These are phyloP conservation scores for Boletus reticulatus DNA, from an alignment of 768 basidiomycete genomes.

Conservation along the genomic window DNA sequence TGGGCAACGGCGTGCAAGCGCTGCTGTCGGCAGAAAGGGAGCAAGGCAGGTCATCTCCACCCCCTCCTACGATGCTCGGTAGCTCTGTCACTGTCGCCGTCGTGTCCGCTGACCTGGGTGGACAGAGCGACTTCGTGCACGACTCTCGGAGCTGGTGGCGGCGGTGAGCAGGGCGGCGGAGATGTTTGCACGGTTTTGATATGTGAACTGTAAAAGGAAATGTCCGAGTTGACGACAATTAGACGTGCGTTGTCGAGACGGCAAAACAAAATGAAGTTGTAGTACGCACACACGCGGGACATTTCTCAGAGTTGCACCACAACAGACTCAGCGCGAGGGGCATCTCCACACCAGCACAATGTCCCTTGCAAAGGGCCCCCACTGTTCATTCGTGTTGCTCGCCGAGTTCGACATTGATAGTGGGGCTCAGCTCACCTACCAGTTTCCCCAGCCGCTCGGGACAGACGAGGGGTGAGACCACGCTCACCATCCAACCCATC, in stretches of 20 bases:
- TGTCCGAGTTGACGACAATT: slow-evolving; percentile 10
- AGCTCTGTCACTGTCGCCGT: slow-evolving; percentile 7
- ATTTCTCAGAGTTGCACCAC: slow-evolving; percentile 8
- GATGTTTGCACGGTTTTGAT: slow-evolving; percentile 18
- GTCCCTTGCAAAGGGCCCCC: slow-evolving; percentile 59
- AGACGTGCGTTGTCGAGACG: slow-evolving; percentile 7
- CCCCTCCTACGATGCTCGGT: slow-evolving; percentile 19
- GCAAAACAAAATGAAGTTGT: slow-evolving; percentile 9
- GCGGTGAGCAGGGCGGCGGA: slow-evolving; percentile 28
- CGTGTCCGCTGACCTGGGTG: slow-evolving; percentile 13
- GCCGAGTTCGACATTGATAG: slow-evolving; percentile 99
- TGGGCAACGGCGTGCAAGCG: slow-evolving; percentile 14
- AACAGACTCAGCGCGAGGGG: background rate
- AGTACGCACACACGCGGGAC: background rate
- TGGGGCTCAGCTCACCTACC: slow-evolving; percentile 91
- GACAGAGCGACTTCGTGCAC: slow-evolving; percentile 23
- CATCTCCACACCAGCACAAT: slow-evolving; percentile 33
- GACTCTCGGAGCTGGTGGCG: slow-evolving; percentile 25
- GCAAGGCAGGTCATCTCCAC: slow-evolving; percentile 35
- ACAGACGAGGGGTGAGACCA: slow-evolving; percentile 86
- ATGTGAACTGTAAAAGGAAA: slow-evolving; percentile 28
- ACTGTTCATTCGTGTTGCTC: slow-evolving; percentile 90
- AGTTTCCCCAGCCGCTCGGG: slow-evolving; percentile 93
- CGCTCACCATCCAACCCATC: too few relatives aligned
- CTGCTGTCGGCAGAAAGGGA: slow-evolving; percentile 23